Base-by-base conservation (phyloP, 371 early-diverging fungal species). In the Capillidium heterosporum region DNA sequence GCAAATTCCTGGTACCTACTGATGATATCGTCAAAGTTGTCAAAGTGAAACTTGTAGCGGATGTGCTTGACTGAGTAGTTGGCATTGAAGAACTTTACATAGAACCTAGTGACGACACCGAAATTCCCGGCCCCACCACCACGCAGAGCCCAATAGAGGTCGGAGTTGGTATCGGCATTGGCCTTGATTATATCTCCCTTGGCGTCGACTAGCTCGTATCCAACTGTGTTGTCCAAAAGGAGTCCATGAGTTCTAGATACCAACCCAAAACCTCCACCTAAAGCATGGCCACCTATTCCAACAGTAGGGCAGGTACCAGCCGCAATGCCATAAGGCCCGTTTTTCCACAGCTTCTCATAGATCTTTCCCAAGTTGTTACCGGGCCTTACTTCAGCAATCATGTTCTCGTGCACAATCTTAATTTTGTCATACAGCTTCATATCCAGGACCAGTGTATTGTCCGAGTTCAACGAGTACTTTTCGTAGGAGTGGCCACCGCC, bases 81-180 rank as follows among this genome's bases (percentile, higher is more conserved):
- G 59, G 53, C 59, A 48, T 65, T 63, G 56, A 63, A 57, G 28
- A 62, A 56, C 27, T 57, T 40, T 39, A 67, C 31, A 3, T 61
- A 61, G 58, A 67, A 67, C 15, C 60, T 50, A 15, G 73, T 73
- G n/a, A 77, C 73, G 3, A 77, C 67, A n/a, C 75, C 79, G 60
- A 63, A 76, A 41, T 60, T 63, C 2, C 75, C 74, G 24, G 69
- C 70, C 4, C 78, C 78, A 10, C 76, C 77, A 26, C 79, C 81
- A 32, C 81, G 71, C 17, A 78, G 59, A 1, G 74, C 75, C 64
- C 68, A 78, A 59, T 72, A 78, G 11, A 81, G 59, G 43, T 81
- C 78, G 1, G 58, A 10, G 55, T 80, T 70, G 28, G 61, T 31
- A 3, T 60, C 57, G 15, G 66, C 57, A 43, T 59, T 67, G 39